phyloP scores from a whole-genome alignment of 139 green algal genomes.

The Desmodesmus armatus region DNA sequence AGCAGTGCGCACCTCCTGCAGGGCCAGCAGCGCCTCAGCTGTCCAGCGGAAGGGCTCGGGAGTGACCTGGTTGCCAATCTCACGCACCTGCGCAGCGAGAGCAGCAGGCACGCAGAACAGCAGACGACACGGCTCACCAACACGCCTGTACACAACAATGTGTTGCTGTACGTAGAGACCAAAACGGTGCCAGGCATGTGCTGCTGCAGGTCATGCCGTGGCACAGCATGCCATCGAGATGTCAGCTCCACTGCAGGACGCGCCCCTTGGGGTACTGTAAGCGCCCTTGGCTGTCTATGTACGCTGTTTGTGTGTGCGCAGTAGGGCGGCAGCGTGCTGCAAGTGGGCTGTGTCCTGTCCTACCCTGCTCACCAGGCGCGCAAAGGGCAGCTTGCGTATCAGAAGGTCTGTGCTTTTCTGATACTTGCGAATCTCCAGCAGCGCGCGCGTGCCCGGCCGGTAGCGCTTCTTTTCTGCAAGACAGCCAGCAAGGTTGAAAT shows the following conservation, averaged over 20 bases:
- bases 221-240: too few relatives aligned
- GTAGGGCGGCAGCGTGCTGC: too few relatives aligned
- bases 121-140: conserved; percentile 71
- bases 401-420: conserved; percentile 87
- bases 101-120: neutral
- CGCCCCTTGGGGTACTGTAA: too few relatives aligned
- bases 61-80: conserved; percentile 94
- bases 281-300: too few relatives aligned
- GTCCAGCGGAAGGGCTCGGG: conserved; percentile 97
- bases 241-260: too few relatives aligned
- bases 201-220: too few relatives aligned
- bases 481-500: neutral
- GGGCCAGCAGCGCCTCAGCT: conserved; percentile 88
- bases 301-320: too few relatives aligned
- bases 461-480: conserved; percentile 66
- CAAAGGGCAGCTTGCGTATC: conserved; percentile 94
- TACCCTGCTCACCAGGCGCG: conserved; percentile 79
- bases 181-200: too few relatives aligned
- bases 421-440: conserved; percentile 93
- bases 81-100: conserved; percentile 70
- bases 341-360: too few relatives aligned
- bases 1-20: conserved; percentile 91
- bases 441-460: conserved; percentile 85
- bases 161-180: too few relatives aligned
- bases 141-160: too few relatives aligned